A percentile compares a stretch with the other conserved stretches of the same genome.
These are phyloP conservation scores for Theobroma grandiflorum DNA, from an alignment of 441 rosid species.

Conservation along the genomic window DNA sequence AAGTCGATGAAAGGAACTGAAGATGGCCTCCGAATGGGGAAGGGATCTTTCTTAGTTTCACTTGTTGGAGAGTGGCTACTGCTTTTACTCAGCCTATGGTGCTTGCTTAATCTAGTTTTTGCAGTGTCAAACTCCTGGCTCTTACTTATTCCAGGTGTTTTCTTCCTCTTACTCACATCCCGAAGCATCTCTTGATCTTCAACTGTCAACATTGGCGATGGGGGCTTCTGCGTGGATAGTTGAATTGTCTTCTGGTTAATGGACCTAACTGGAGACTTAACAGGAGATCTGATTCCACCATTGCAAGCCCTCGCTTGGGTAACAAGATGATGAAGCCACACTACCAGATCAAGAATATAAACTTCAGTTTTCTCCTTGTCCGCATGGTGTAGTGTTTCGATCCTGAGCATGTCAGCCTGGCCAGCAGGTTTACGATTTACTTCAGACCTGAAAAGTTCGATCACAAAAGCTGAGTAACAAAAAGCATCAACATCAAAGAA, in stretches of 20 bases:
- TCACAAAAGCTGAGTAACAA: slow-evolving; percentile 15
- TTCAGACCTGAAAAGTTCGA: slow-evolving; percentile 60
- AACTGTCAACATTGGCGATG: slow-evolving; percentile 58
- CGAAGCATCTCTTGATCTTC: slow-evolving; percentile 97
- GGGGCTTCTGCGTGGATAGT: slow-evolving; percentile 45
- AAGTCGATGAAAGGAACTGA: slow-evolving; percentile 78
- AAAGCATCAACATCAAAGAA: slow-evolving; percentile 5
- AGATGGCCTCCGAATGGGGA: slow-evolving; percentile 73
- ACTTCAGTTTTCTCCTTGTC: slow-evolving; percentile 86
- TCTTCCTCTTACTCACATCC: slow-evolving; percentile 82
- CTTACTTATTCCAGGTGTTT: slow-evolving; percentile 90
- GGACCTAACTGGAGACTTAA: slow-evolving; percentile 82
- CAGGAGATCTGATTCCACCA: slow-evolving; percentile 76
- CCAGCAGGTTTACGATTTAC: slow-evolving; percentile 69
- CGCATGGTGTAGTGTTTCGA: slow-evolving; percentile 94
- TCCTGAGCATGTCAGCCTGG: slow-evolving; percentile 79
- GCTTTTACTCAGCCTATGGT: slow-evolving; percentile 88
- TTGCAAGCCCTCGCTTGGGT: slow-evolving; percentile 74
- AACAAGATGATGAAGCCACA: slow-evolving; percentile 90
- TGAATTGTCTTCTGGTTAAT: slow-evolving; percentile 66
- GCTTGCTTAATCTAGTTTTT: slow-evolving; percentile 64
- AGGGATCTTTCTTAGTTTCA: slow-evolving; percentile 65
- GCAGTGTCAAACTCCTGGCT: slow-evolving; percentile 88
- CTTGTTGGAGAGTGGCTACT: slow-evolving; percentile 87
- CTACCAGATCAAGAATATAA: slow-evolving; percentile 80